Evolutionary conservation across 257 asterid genomes (phyloP), one percentile per base, ranked within the genome.

Genomic region (Thymus quinquecostatus): DNA sequence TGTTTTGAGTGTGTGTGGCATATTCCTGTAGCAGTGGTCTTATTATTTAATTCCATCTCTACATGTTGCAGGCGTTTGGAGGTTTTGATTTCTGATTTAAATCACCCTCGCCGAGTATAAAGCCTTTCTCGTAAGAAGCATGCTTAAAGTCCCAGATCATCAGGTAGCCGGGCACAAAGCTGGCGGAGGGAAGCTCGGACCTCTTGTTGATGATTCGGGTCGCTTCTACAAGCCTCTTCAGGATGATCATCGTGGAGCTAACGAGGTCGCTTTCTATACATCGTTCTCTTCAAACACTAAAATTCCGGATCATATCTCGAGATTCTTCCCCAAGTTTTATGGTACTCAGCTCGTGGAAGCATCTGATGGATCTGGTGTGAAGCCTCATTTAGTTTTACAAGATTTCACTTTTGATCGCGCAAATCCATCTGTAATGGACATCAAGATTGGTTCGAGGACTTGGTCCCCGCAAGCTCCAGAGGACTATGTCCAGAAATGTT

Each of bases 81-180:
- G 76, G 70, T 12, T 30, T 45, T 43, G 43, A 58, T 71, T 40
- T 54, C 29, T 32, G 47, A 60, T 71, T 53, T 38, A 73, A 69
- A 47, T 60, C 51, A 48, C 36, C 45, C 38, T 10, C 30, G 62
- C 56, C 29, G 14, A 36, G 5, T 1, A 48, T 8, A 30, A 64
- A 69, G 28, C 59, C 48, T 27, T 59, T 29, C 36, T 1, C 28
- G 34, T 41, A 70, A 58, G 60, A 53, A 36, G 60, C 83, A 95
- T 92, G 99, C 85, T 95, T 61, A 89, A 86, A 86, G 75, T 82
- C 68, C 97, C 99, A 8, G 80, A 79, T 32, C 81, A 95, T 79
- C 99, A 95, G 77, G 99, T 95, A 67, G 97, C 99, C n/a, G 99
- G 99, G 1, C 99, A 95, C 79, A 60, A 66, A 83, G 97, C 96